A percentile compares a stretch with the other conserved stretches of the same genome.
Evolutionary conservation across 352 stramenopile species (phyloP).

Genomic region (Thalassiosira tumida): DNA sequence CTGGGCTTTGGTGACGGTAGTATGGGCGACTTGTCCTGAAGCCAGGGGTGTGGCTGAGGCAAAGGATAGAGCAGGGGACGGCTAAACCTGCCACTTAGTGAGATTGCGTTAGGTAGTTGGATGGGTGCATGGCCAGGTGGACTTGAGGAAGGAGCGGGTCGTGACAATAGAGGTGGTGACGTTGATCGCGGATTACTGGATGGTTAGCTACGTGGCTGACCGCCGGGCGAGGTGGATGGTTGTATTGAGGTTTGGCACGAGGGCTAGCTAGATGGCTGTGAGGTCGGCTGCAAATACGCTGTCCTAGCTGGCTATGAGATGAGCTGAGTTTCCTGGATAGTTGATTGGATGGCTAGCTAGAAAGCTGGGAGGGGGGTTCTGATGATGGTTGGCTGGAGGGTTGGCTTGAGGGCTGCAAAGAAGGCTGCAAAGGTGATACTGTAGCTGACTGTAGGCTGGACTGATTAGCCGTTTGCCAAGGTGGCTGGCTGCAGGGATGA

Average conservation of each 20-base stretch:
- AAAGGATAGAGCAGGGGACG: too few species aligned
- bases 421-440: not conserved
- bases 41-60: too few species aligned
- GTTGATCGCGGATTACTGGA: not conserved
- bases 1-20: too few species aligned
- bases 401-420: not conserved
- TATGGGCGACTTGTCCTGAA: too few species aligned
- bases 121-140: not conserved
- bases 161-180: not conserved
- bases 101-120: slow-evolving; percentile 4
- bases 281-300: not conserved
- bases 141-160: not conserved
- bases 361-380: not conserved
- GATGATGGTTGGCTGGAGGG: not conserved
- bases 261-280: not conserved
- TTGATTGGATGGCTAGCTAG: not conserved
- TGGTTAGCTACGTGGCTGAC: not conserved
- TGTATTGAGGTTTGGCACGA: not conserved
- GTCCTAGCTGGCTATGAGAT: not conserved
- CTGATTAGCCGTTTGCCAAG: not conserved
- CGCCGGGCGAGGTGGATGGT: not conserved
- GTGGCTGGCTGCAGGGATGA: not conserved
- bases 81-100: too few species aligned
- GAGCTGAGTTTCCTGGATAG: not conserved
- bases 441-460: not conserved